Evolutionary conservation across 192 early-diverging fungal species (phyloP), one percentile per base, ranked within the genome.

Genomic region (Coemansia sp.): DNA sequence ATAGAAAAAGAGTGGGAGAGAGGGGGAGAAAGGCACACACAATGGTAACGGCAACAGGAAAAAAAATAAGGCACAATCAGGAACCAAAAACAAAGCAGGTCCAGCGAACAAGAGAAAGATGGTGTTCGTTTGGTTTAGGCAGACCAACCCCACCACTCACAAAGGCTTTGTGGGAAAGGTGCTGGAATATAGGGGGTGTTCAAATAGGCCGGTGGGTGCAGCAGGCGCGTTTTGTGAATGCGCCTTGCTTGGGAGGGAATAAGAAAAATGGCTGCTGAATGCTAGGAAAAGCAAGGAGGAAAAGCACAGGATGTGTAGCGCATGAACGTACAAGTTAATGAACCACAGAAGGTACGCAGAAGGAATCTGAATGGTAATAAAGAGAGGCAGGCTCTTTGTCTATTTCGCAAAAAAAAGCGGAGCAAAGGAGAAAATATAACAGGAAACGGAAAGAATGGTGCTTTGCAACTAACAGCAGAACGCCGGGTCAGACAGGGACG

Each of bases 191-290:
- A 45, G 13, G 13, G 42, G 13, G 13, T 32, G 32, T 4, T 9
- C 43, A 45, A 15, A 26, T 54, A 22, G 19, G 19, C 51, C 8
- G 15, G 15, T 21, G 9, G 51, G 32, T 32, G 32, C 32, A 32
- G 32, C 32, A 32, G 32, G 21, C 51, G 51, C 51, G 47, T 54
- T 54, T 54, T 54, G 26, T 54, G 19, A 54, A 54, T 54, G 51
- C 51, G 51, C 51, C 51, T 54, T 21, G 7, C 26, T 54, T 49
- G 47, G n/a, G 47, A 13, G 48, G 47, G 5, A 15, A 18, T 12
- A 48, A 56, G 26, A 56, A 56, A 56, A 37, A 56, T 0, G 15
- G 26, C 21, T 56, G 7, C 32, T 13, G 21, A 13, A 9, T 56
- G 26, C 21, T 18, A 15, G 46, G 32, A 32, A 32, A 32, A 32